Evolutionary conservation across 352 stramenopile genomes (phyloP), one percentile per base, ranked within the genome.

Genomic region (Phytopythium montanum): DNA sequence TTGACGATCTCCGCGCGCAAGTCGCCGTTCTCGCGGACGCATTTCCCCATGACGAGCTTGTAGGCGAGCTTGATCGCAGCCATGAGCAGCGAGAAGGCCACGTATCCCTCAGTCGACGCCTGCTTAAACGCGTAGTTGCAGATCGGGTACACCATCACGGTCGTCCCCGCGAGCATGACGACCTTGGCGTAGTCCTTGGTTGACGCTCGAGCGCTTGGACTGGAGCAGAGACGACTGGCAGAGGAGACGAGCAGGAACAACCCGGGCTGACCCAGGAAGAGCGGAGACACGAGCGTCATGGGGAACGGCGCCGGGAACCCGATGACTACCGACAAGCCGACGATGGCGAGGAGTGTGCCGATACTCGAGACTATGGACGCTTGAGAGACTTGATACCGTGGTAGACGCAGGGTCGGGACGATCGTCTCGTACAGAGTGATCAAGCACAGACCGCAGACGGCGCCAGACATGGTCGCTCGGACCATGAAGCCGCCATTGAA

Each of bases 1-100:
- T 53, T 50, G 3, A 70, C 51, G 9, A 73, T 44, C 48, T 67
- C 62, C 0, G 66, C 62, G 28, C 60, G 49, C 8, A 66, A 53
- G 28, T 70, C 62, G 9, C 18, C 29, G 26, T 55, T 7, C 31
- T 55, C 25, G 25, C 26, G 26, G 45, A 52, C 8, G 45, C 0
- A 34, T 10, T 23, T 52, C 13, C 13, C 14, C 13, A 52, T 34
- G 25, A 7, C 25, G 26, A 23, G 23, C 45, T 52, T 52, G 45
- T 33, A 36, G 14, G 18, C 26, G 5, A 52, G 12, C 16, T 52
- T 52, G 45, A 52, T 18, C n/a, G 6, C 0, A 16, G 0, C 45
- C 23, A 52, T 52, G 45, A 52, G 25, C 14, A 52, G 4, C 45
- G 45, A 36, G 26, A 52, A 25, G 5, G 3, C 8, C 13, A 16